Evolutionary conservation across 805 yeast species (phyloP).

Genomic region (Citeromyces nyonsensis): DNA sequence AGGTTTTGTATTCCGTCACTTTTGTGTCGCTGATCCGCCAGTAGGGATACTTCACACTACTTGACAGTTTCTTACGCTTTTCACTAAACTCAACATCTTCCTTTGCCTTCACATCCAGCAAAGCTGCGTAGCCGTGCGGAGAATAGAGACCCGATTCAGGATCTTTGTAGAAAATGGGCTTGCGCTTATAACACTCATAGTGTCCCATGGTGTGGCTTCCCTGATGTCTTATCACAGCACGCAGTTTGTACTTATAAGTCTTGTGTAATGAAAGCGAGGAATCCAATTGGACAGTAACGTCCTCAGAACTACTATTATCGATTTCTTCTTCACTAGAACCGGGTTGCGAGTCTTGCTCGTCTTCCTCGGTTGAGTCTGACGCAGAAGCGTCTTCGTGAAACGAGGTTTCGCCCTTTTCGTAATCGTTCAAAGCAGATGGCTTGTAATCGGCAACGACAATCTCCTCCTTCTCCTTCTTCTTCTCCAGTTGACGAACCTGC

Average conservation of each 20-base stretch:
- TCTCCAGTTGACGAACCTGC: constrained; percentile 6
- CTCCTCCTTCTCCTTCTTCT: constrained; percentile 11
- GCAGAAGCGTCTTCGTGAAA: neutral
- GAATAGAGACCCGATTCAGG: constrained; percentile 9
- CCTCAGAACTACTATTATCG: neutral
- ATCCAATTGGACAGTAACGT: neutral
- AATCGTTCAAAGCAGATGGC: constrained; percentile 14
- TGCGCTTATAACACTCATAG: constrained; percentile 75
- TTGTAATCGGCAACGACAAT: constrained; percentile 18
- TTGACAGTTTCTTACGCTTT: constrained; percentile 30
- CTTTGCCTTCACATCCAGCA: neutral
- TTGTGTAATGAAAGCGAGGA: neutral
- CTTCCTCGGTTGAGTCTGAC: neutral
- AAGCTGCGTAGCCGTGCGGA: neutral
- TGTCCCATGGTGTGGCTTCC: constrained; percentile 88
- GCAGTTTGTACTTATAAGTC: constrained; percentile 33
- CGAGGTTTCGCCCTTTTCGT: constrained; percentile 9
- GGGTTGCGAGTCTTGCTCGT: neutral
- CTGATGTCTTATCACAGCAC: constrained; percentile 67
- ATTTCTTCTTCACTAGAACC: neutral
- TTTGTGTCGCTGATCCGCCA: constrained; percentile 81
- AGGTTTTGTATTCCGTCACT: constrained; percentile 42
- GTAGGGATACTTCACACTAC: constrained; percentile 42
- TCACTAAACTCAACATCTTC: neutral
- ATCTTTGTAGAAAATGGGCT: constrained; percentile 42